phyloP scores from a whole-genome alignment of 306 rosid genomes.

The Casuarina glauca region DNA sequence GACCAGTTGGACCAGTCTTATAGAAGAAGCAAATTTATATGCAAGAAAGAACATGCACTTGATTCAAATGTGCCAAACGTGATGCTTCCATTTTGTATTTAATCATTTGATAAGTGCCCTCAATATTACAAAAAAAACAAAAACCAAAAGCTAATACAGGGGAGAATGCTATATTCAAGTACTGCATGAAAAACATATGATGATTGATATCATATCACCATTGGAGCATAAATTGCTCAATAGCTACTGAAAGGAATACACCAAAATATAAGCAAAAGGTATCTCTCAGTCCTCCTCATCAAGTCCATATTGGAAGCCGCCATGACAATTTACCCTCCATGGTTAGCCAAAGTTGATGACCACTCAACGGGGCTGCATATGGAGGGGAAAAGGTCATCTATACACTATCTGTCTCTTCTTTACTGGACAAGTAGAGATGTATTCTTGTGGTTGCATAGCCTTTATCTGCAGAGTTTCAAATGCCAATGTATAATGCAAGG shows the following conservation, averaged over 20 bases:
- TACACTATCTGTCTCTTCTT: background rate
- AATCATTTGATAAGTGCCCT: background rate
- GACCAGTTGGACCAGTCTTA: background rate
- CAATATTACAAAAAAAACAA: background rate
- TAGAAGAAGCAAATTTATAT: background rate
- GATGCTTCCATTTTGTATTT: background rate
- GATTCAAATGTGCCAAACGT: background rate
- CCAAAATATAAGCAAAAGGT: background rate
- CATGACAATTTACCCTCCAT: background rate
- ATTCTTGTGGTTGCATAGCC: constrained; percentile 8
- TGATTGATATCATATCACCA: background rate
- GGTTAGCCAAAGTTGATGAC: background rate
- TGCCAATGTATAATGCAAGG: background rate
- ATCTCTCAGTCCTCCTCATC: background rate
- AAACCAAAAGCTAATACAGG: background rate
- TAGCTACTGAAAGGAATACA: background rate
- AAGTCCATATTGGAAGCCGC: background rate
- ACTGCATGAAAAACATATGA: background rate
- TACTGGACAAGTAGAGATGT: background rate
- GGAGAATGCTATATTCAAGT: background rate
- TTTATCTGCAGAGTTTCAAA: background rate
- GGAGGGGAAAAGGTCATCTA: background rate
- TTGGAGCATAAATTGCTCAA: background rate
- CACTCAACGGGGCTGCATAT: background rate
- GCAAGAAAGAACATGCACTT: background rate